Evolutionary conservation across 2,329 filamentous ascomycete genomes (phyloP).

Genomic region (Acrocalymma vagum): DNA sequence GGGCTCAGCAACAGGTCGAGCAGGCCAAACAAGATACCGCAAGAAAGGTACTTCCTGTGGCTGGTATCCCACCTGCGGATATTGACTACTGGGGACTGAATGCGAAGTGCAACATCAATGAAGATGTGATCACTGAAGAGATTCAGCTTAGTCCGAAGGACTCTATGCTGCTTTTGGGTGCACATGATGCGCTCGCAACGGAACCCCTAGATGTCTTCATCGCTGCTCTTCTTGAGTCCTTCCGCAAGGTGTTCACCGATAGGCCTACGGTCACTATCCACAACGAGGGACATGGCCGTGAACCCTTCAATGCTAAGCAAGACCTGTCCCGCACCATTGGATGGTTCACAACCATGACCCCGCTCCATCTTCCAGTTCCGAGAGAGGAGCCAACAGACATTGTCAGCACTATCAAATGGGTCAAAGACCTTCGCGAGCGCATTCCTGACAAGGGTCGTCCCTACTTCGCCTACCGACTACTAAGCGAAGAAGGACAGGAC

Average conservation of each 20-base stretch:
- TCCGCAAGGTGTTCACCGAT: slow-evolving; percentile 53
- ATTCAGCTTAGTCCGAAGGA: slow-evolving; percentile 41
- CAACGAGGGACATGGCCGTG: slow-evolving; percentile 60
- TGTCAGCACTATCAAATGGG: slow-evolving; percentile 41
- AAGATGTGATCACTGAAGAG: slow-evolving; percentile 39
- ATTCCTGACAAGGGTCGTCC: slow-evolving; percentile 41
- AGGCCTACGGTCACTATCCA: slow-evolving; percentile 52
- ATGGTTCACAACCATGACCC: slow-evolving; percentile 58
- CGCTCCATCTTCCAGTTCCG: slow-evolving; percentile 34
- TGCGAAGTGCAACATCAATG: slow-evolving; percentile 39
- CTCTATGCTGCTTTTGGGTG: slow-evolving; percentile 41
- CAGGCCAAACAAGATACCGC: slow-evolving; percentile 34
- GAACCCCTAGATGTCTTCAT: slow-evolving; percentile 48
- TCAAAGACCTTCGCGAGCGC: slow-evolving; percentile 39
- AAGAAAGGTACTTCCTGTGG: slow-evolving; percentile 33
- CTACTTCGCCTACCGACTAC: slow-evolving; percentile 39
- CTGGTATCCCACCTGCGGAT: slow-evolving; percentile 33
- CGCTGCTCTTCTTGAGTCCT: slow-evolving; percentile 50
- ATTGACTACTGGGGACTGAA: slow-evolving; percentile 50
- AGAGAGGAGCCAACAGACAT: slow-evolving; percentile 36
- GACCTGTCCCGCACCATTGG: slow-evolving; percentile 60
- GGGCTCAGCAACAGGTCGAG: slow-evolving; percentile 42
- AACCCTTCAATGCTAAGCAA: slow-evolving; percentile 54
- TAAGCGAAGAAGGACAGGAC: slow-evolving; percentile 33
- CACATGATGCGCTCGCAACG: slow-evolving; percentile 43